Evolutionary conservation across 2,329 filamentous ascomycete species (phyloP).

Genomic region (Diatrype stigma): DNA sequence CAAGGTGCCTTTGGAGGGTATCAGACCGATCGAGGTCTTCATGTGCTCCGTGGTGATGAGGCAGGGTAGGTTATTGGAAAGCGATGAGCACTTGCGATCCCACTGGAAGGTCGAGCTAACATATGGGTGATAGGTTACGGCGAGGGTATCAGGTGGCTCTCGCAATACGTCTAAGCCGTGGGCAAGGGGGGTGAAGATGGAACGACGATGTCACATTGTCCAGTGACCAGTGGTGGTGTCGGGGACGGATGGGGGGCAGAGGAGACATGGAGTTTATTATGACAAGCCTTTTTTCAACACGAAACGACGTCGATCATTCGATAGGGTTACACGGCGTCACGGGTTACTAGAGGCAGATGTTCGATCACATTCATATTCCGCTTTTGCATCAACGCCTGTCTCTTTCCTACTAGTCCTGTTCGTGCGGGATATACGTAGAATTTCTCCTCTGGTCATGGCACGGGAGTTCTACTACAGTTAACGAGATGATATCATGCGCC

Average conservation of each 20-base stretch:
- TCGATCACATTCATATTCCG: not conserved
- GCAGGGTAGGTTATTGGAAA: constrained; percentile 68
- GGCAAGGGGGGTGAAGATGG: not conserved
- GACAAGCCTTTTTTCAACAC: not conserved
- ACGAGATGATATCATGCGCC: no score
- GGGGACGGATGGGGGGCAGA: not conserved
- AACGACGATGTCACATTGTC: constrained; percentile 5
- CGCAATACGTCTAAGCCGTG: constrained; percentile 74
- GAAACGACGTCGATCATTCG: not conserved
- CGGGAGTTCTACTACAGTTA: no score
- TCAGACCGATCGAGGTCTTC: constrained; percentile 93
- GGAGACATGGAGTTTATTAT: not conserved
- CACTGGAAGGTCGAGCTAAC: constrained; percentile 13
- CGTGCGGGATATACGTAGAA: no score
- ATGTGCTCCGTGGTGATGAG: constrained; percentile 99
- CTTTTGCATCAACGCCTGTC: not conserved
- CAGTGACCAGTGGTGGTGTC: constrained; percentile 1
- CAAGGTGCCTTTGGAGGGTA: constrained; percentile 87
- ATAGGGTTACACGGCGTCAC: not conserved
- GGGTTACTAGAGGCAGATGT: not conserved
- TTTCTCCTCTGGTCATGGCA: no score
- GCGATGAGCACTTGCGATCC: constrained; percentile 1
- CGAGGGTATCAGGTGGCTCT: constrained; percentile 86
- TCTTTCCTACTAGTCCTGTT: not conserved
- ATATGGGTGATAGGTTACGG: constrained; percentile 60